Evolutionary conservation across 2,329 filamentous ascomycete species (phyloP).

Genomic region (Verticillium alfalfae): DNA sequence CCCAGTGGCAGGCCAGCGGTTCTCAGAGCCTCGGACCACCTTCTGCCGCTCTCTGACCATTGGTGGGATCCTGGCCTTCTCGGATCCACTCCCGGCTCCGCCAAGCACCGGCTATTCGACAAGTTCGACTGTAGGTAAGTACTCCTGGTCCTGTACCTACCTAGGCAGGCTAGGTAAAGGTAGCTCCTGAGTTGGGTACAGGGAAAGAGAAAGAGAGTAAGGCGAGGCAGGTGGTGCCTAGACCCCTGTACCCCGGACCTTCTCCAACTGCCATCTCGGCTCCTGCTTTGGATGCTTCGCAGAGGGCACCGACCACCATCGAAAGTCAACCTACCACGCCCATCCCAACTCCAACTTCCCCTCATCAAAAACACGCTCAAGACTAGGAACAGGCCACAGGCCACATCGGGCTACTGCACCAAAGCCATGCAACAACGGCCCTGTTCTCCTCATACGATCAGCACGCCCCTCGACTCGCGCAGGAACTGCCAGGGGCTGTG

Average conservation of each 20-base stretch:
- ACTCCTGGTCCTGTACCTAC: too few species aligned
- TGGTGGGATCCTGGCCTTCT: not conserved
- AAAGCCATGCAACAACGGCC: not conserved
- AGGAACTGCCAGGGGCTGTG: slow-evolving; percentile 6
- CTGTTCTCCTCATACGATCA: not conserved
- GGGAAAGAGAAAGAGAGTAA: too few species aligned
- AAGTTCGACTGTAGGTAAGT: not conserved
- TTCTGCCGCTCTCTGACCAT: not conserved
- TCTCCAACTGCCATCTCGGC: not conserved
- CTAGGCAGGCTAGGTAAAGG: too few species aligned
- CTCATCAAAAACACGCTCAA: not conserved
- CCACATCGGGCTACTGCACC: not conserved
- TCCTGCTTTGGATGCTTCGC: not conserved
- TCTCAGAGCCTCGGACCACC: slow-evolving; percentile 1
- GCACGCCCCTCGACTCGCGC: not conserved
- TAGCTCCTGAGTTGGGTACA: too few species aligned
- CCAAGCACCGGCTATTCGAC: slow-evolving; percentile 4
- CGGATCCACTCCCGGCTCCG: not conserved
- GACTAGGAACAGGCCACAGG: not conserved
- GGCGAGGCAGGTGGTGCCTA: not conserved
- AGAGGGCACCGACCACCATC: not conserved
- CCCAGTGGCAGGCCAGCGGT: not conserved
- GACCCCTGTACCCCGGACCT: not conserved
- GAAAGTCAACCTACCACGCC: not conserved
- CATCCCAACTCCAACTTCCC: slow-evolving; percentile 1